phyloP scores from a whole-genome alignment of 306 rosid species.

The barrel medic (Medicago truncatula) region DNA sequence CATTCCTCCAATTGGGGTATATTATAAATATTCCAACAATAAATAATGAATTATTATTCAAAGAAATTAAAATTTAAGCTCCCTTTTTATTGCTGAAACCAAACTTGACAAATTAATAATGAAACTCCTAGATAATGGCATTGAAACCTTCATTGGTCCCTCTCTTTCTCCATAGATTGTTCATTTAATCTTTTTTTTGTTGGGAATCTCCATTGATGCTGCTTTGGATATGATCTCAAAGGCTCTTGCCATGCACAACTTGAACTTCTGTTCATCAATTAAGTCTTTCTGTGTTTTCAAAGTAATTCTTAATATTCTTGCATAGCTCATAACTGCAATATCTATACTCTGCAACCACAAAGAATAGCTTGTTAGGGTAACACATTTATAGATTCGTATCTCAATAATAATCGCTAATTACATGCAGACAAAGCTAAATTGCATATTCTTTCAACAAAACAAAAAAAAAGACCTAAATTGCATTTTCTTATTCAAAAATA shows the following conservation, averaged over 20 bases:
- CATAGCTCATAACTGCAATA: background rate
- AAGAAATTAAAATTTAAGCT: too few relatives aligned
- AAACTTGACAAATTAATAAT: background rate
- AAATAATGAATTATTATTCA: background rate
- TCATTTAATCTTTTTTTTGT: background rate
- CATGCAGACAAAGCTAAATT: too few relatives aligned
- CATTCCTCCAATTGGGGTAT: background rate
- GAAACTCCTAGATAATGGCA: background rate
- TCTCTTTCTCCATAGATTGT: background rate
- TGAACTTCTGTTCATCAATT: background rate
- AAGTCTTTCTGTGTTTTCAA: background rate
- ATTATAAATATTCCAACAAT: background rate
- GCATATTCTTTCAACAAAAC: too few relatives aligned
- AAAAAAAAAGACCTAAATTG: too few relatives aligned
- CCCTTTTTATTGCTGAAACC: background rate
- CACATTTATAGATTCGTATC: too few relatives aligned
- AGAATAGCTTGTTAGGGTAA: background rate
- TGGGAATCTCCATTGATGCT: background rate
- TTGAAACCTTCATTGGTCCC: background rate
- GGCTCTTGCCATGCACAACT: background rate
- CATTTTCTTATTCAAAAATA: too few relatives aligned
- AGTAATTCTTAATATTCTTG: background rate
- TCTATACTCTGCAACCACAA: background rate
- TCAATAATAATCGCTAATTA: too few relatives aligned
- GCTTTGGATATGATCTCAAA: background rate